A percentile compares a stretch with the other conserved stretches of the same genome.
phyloP scores from a whole-genome alignment of 2,329 filamentous ascomycete species.

The Didymella pinodella region DNA sequence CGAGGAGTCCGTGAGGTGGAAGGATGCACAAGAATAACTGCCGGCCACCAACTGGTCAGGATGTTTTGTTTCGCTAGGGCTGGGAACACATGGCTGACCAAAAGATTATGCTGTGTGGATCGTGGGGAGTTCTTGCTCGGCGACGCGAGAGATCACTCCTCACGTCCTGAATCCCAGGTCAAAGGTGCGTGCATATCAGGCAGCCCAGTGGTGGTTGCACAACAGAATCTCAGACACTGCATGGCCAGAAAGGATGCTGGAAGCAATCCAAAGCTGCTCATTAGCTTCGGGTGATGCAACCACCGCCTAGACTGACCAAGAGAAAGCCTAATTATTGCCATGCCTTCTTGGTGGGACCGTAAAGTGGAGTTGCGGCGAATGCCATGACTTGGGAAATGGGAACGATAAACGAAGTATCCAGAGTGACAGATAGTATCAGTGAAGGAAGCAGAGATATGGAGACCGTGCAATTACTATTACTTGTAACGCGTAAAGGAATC shows the following conservation, averaged over 20 bases:
- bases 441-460: background rate
- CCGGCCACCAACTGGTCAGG: background rate
- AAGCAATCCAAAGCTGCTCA: background rate
- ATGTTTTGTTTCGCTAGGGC: background rate
- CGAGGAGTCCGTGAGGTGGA: background rate
- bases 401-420: background rate
- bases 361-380: background rate
- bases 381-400: background rate
- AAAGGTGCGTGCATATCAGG: slow-evolving; percentile 6
- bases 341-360: slow-evolving; percentile 2
- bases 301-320: background rate
- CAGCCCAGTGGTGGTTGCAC: slow-evolving; percentile 10
- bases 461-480: slow-evolving; percentile 30
- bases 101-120: background rate
- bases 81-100: slow-evolving; percentile 3
- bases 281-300: background rate
- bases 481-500: slow-evolving; percentile 15
- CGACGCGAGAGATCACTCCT: slow-evolving; percentile 2
- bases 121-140: slow-evolving; percentile 1
- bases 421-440: background rate
- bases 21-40: background rate
- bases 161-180: background rate
- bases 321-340: background rate
- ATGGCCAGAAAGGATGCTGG: slow-evolving; percentile 3
- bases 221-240: background rate